Evolutionary conservation across 2,329 filamentous ascomycete genomes (phyloP).

Genomic region (Aureobasidium sp.): DNA sequence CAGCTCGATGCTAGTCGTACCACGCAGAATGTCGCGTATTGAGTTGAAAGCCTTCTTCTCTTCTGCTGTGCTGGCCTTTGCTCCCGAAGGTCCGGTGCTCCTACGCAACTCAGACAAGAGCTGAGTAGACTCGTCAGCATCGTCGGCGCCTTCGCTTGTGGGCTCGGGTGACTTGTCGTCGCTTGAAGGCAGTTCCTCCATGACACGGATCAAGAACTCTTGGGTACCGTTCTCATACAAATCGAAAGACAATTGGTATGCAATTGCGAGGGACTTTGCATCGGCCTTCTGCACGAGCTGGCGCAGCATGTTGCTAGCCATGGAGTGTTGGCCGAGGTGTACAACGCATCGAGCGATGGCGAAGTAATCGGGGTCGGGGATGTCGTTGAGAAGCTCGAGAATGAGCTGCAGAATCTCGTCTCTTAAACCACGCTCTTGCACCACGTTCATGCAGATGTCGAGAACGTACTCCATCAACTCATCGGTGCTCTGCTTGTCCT

Average conservation of each 20-base stretch:
- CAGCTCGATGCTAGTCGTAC: slow-evolving; percentile 86
- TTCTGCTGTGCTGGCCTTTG: slow-evolving; percentile 34
- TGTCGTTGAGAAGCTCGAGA: slow-evolving; percentile 88
- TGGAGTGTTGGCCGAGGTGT: slow-evolving; percentile 83
- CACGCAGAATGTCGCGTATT: slow-evolving; percentile 61
- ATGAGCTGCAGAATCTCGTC: slow-evolving; percentile 81
- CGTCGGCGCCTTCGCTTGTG: slow-evolving; percentile 34
- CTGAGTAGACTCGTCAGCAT: slow-evolving; percentile 50
- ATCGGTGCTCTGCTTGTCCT: slow-evolving; percentile 75
- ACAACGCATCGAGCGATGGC: slow-evolving; percentile 97
- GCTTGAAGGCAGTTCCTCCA: slow-evolving; percentile 61
- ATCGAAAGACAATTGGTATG: slow-evolving; percentile 97
- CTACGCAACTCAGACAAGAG: slow-evolving; percentile 48
- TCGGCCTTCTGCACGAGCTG: slow-evolving; percentile 75
- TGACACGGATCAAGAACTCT: slow-evolving; percentile 86
- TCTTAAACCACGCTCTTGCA: slow-evolving; percentile 83
- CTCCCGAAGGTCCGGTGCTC: slow-evolving; percentile 36
- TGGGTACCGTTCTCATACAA: slow-evolving; percentile 98
- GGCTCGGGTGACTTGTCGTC: slow-evolving; percentile 37
- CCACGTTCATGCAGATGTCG: slow-evolving; percentile 94
- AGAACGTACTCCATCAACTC: slow-evolving; percentile 96
- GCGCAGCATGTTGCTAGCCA: slow-evolving; percentile 78
- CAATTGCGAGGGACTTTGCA: slow-evolving; percentile 68
- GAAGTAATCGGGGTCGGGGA: slow-evolving; percentile 91
- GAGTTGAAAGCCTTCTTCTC: slow-evolving; percentile 47